Evolutionary conservation across 2,329 filamentous ascomycete species (phyloP).

Genomic region (Talaromyces sp.): DNA sequence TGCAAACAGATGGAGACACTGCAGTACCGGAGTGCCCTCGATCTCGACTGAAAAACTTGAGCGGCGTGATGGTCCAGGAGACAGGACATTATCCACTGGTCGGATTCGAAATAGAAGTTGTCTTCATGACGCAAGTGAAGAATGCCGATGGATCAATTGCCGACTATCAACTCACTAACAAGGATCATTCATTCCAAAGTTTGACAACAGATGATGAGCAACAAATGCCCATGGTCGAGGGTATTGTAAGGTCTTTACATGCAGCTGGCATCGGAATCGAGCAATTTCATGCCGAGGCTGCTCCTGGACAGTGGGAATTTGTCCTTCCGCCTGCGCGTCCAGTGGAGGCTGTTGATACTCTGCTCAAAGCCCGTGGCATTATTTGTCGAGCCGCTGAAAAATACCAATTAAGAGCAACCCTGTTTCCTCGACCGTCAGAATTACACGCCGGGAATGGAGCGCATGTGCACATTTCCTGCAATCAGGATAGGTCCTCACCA

Average conservation of each 20-base stretch:
- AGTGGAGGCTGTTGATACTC: conserved; percentile 24
- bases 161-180: not conserved
- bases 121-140: conserved; percentile 10
- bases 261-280: conserved; percentile 22
- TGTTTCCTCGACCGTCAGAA: conserved; percentile 22
- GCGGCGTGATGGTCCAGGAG: not conserved
- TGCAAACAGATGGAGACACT: conserved; percentile 1
- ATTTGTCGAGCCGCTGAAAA: conserved; percentile 20
- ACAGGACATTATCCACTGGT: conserved; percentile 7
- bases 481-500: not conserved
- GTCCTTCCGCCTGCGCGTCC: conserved; percentile 24
- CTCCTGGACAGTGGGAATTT: conserved; percentile 30
- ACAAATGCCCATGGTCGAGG: conserved; percentile 16
- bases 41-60: conserved; percentile 5
- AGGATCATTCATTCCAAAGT: conserved; percentile 12
- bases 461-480: conserved; percentile 27
- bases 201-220: conserved; percentile 8
- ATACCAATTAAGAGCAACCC: conserved; percentile 23
- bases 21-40: conserved; percentile 1
- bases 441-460: conserved; percentile 22
- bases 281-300: conserved; percentile 27
- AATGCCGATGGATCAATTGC: not conserved
- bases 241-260: conserved; percentile 19
- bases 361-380: conserved; percentile 24
- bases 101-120: conserved; percentile 12